phyloP scores from a whole-genome alignment of 192 early-diverging fungal genomes.

The Anaeromyces robustus region DNA sequence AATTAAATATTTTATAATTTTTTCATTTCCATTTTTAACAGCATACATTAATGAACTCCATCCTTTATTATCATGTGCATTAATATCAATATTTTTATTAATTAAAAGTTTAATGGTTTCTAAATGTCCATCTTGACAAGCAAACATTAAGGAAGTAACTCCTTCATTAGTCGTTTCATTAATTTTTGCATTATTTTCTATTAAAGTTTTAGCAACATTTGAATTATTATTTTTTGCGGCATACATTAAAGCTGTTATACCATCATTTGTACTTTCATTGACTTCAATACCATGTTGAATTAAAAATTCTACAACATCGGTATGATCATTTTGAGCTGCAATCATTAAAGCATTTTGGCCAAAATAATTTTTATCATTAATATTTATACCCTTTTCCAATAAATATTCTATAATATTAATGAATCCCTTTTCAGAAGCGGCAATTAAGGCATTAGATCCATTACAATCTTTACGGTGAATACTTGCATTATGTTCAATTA shows the following conservation, averaged over 20 bases:
- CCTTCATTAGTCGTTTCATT: not conserved
- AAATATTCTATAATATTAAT: not conserved
- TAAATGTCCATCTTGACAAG: not conserved
- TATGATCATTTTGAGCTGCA: not conserved
- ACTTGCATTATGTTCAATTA: not conserved
- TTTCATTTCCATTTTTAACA: not conserved
- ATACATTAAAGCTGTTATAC: not conserved
- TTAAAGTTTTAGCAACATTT: not conserved
- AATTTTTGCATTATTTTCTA: not conserved
- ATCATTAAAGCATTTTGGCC: not conserved
- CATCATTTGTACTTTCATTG: not conserved
- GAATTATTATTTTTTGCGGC: not conserved
- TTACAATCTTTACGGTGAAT: not conserved
- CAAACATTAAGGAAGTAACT: not conserved
- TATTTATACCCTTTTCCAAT: not conserved
- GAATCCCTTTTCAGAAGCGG: not conserved
- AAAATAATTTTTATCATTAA: not conserved
- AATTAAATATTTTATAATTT: not conserved
- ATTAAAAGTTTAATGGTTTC: not conserved
- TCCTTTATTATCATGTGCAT: not conserved
- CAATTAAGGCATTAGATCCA: not conserved
- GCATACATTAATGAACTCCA: not conserved
- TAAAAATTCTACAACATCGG: not conserved
- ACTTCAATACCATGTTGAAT: not conserved
- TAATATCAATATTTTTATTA: not conserved